Evolutionary conservation across 192 early-diverging fungal species (phyloP), one percentile per base, ranked within the genome.

Genomic region (Allomyces macrogynus): DNA sequence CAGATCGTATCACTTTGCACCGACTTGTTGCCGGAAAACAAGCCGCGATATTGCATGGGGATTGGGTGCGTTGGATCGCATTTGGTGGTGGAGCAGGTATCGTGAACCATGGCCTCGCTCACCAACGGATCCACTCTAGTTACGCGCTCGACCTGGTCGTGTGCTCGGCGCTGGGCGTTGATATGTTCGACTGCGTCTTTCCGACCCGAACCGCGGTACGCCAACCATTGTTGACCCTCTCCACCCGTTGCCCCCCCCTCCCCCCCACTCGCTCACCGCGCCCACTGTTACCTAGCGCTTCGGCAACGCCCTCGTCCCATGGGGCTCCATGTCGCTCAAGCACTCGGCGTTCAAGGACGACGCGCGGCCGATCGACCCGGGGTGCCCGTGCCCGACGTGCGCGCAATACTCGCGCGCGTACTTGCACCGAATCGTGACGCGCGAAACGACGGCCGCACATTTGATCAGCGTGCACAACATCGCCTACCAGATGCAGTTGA

Each of bases 1-100:
- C 24, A 43, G 43, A 78, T 73, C 42, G 90, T 92, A 5, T 71
- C 75, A 27, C 70, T 83, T 62, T 92, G 85, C 73, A 92, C 90
- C 25, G 88, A 88, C 71, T 67, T 87, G 64, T 71, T 92, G 64
- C 88, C 90, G 23, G 75, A 83, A 23, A 79, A 77, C 66, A 92
- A 92, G 67, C 90, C 90, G 23, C 86, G 87, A 68, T 92, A 92
- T 76, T 92, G 88, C 75, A 92, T 92, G 90, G 90, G 90, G 22
- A 87, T 92, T 26, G 90, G 89, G 62, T 86, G 74, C 23, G 66
- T 22, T 54, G 12, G 18, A n/a, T 24, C 27, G 26, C 5, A 16
- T 4, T 22, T 7, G 67, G 23, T 64, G 40, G 40, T 9, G 12
- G n/a, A n/a, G n/a, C 44, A 16, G 10, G 24, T 18, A 27, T 27